Conservation (phyloP, 2,329 filamentous ascomycete genomes). For the Atkinsonella hypoxylon region DNA sequence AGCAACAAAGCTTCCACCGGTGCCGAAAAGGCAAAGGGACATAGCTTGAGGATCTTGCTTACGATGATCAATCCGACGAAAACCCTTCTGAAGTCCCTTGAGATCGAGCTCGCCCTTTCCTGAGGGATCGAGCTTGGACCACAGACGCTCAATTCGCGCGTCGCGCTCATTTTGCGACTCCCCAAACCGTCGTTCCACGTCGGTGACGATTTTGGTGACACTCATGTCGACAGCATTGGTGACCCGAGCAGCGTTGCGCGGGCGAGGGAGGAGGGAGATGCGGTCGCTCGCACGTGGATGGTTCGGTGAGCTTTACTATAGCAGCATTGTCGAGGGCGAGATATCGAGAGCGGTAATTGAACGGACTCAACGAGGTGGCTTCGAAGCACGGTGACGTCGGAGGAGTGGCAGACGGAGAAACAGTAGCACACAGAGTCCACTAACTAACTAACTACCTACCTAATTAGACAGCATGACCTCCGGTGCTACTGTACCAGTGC, state of each 20-base stretch:
- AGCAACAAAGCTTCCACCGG: constrained; percentile 1
- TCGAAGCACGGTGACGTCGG: constrained; percentile 7
- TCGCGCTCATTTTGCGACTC: constrained; percentile 72
- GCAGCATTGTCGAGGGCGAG: constrained; percentile 9
- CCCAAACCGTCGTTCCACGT: constrained; percentile 52
- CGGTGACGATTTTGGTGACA: constrained; percentile 35
- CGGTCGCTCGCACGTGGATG: constrained; percentile 8
- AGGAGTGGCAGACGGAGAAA: neutral
- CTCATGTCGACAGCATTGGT: constrained; percentile 24
- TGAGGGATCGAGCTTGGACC: constrained; percentile 68
- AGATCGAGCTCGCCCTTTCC: constrained; percentile 72
- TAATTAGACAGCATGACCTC: no score
- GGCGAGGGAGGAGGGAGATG: constrained; percentile 5
- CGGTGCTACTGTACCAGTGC: no score
- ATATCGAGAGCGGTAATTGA: constrained; percentile 1
- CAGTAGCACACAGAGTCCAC: no score
- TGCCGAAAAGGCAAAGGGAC: neutral
- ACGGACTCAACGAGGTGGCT: neutral
- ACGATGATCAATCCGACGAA: constrained; percentile 90
- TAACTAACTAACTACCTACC: no score
- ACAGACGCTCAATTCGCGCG: constrained; percentile 70
- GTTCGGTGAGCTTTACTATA: constrained; percentile 3
- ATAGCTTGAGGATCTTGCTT: constrained; percentile 16
- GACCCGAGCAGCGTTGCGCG: constrained; percentile 17
- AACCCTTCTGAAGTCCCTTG: constrained; percentile 69